phyloP scores from a whole-genome alignment of 768 basidiomycete species.

The Ramaria rubella region DNA sequence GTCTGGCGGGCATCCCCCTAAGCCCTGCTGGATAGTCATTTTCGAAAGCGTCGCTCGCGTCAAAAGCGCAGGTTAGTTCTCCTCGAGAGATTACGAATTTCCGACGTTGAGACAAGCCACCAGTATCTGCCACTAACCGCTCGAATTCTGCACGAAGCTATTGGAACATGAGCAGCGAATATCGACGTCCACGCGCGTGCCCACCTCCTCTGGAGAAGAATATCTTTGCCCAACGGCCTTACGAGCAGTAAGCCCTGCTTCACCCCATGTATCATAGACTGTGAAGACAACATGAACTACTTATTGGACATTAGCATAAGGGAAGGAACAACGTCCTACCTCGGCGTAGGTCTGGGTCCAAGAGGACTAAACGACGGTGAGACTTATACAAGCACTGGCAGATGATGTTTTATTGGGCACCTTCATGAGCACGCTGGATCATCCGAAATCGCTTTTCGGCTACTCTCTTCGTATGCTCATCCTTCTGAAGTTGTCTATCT shows the following conservation, averaged over 20 bases:
- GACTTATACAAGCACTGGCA: background rate
- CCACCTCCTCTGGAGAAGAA: conserved; percentile 8
- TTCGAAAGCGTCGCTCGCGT: background rate
- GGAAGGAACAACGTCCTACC: conserved; percentile 31
- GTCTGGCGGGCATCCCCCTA: background rate
- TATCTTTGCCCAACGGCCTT: background rate
- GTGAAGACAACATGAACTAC: conserved; percentile 38
- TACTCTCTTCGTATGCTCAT: conserved; percentile 45
- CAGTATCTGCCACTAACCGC: background rate
- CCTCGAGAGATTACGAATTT: background rate
- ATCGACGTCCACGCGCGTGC: background rate
- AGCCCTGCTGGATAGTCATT: background rate
- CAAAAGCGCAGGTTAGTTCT: background rate
- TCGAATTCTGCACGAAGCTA: conserved; percentile 7
- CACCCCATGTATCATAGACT: conserved; percentile 71
- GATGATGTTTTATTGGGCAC: conserved; percentile 28
- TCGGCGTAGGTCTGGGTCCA: conserved; percentile 56
- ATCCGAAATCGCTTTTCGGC: conserved; percentile 66
- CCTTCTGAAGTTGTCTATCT: conserved; percentile 57
- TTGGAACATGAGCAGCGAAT: background rate
- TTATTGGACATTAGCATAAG: conserved; percentile 16
- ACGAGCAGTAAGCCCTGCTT: conserved; percentile 7
- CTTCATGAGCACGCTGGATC: conserved; percentile 80
- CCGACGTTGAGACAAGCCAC: background rate
- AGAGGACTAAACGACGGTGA: conserved; percentile 42